These are phyloP conservation scores for Akanthomyces lecanii DNA, from an alignment of 2,329 filamentous ascomycete genomes.

Conservation along the genomic window DNA sequence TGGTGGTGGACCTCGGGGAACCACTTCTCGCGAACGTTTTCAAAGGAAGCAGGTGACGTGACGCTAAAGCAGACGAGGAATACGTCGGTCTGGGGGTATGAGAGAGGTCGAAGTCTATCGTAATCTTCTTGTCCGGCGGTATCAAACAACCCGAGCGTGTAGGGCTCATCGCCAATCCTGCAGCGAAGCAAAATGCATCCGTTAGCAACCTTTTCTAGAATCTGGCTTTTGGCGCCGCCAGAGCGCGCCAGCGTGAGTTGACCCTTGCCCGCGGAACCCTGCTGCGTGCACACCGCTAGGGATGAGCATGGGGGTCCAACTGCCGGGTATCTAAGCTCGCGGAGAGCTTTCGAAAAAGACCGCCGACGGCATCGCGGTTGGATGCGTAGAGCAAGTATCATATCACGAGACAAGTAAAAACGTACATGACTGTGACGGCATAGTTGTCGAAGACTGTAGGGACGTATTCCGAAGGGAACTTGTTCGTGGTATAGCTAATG, in stretches of 20 bases:
- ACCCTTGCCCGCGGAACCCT: conserved; percentile 5
- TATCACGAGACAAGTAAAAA: conserved; percentile 27
- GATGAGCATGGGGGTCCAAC: conserved; percentile 4
- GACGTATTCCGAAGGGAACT: conserved; percentile 99
- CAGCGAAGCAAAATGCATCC: neutral
- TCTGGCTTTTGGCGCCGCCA: neutral
- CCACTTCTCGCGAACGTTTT: conserved; percentile 99
- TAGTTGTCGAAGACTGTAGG: conserved; percentile 99
- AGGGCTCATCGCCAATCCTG: conserved; percentile 98
- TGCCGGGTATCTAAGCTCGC: neutral
- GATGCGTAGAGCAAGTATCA: neutral
- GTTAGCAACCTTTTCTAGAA: conserved; percentile 20
- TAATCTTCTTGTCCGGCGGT: conserved; percentile 99
- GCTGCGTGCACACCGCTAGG: conserved; percentile 10
- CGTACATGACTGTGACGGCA: conserved; percentile 98
- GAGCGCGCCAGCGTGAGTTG: neutral
- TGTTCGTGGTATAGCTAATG: conserved; percentile 99
- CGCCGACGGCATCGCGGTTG: neutral
- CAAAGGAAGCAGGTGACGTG: conserved; percentile 93
- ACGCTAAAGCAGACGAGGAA: conserved; percentile 99
- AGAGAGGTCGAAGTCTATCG: conserved; percentile 90
- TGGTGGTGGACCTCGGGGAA: conserved; percentile 98
- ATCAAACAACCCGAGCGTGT: conserved; percentile 95
- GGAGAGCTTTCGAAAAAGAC: neutral
- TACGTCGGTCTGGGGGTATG: conserved; percentile 97